phyloP scores from a whole-genome alignment of 1,284 basidiomycete genomes.

The Apiotrichum gracile region DNA sequence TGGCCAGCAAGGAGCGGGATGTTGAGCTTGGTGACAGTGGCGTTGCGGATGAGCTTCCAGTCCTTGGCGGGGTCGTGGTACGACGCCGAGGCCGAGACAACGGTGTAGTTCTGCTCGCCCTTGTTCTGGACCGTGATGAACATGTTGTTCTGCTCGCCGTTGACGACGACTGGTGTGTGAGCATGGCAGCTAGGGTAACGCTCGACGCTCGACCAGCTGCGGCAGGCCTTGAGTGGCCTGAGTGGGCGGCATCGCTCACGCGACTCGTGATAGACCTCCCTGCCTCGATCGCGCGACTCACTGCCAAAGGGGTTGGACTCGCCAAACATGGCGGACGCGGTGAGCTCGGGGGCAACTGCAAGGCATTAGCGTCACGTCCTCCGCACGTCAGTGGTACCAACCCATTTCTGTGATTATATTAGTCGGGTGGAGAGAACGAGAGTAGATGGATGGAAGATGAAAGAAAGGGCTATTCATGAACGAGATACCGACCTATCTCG shows the following conservation, averaged over 20 bases:
- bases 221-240: too few species aligned
- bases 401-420: too few species aligned
- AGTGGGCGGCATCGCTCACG: too few species aligned
- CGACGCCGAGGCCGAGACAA: conserved; percentile 64
- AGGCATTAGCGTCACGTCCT: too few species aligned
- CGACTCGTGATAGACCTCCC: too few species aligned
- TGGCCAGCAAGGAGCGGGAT: conserved; percentile 58
- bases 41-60: conserved; percentile 57
- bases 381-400: too few species aligned
- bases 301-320: conserved; percentile 74
- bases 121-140: conserved; percentile 61
- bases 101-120: conserved; percentile 66
- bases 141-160: conserved; percentile 74
- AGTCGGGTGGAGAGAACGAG: background rate
- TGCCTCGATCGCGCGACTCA: conserved; percentile 47
- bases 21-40: conserved; percentile 59
- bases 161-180: conserved; percentile 62
- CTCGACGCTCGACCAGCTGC: too few species aligned
- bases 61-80: conserved; percentile 64
- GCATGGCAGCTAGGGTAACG: too few species aligned
- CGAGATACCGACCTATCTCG: too few species aligned
- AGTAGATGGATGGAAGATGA: background rate
- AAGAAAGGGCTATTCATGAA: background rate
- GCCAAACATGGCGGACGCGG: conserved; percentile 62
- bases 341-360: conserved; percentile 49